phyloP scores from a whole-genome alignment of 148 eudicot species.

The Rhododendron simsii region DNA sequence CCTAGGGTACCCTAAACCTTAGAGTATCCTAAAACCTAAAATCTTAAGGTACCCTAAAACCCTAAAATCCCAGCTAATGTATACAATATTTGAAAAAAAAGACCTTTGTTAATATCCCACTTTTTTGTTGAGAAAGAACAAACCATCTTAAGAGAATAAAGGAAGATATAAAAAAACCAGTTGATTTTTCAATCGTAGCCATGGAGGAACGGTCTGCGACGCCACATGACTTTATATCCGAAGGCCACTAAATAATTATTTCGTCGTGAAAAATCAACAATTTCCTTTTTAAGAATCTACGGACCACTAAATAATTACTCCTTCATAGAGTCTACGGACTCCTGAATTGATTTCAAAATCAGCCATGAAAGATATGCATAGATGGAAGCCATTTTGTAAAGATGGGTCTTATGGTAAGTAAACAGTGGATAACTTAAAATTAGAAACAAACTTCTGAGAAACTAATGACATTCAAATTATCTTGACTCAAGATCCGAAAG shows the following conservation, averaged over 20 bases:
- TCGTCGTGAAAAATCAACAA: no score
- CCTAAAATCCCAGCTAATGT: no score
- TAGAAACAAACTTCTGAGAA: background rate
- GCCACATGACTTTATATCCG: background rate
- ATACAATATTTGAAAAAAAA: no score
- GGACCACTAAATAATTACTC: no score
- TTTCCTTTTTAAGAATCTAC: no score
- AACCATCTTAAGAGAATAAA: background rate
- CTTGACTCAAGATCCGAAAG: background rate
- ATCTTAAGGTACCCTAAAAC: no score
- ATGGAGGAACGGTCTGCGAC: background rate
- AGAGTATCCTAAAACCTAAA: no score
- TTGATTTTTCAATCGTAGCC: background rate
- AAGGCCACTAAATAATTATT: background rate
- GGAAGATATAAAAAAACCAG: background rate
- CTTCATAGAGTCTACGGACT: no score
- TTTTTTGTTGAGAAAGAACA: background rate
- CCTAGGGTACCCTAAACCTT: no score
- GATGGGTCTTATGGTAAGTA: background rate
- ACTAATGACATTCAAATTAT: background rate
- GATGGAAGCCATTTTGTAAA: background rate
- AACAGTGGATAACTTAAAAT: background rate
- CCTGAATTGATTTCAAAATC: no score
- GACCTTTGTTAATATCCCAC: no score
- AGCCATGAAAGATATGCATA: no score